Evolutionary conservation across 1,139 yeast genomes (phyloP).

Genomic region (Tardiomyces blankii): DNA sequence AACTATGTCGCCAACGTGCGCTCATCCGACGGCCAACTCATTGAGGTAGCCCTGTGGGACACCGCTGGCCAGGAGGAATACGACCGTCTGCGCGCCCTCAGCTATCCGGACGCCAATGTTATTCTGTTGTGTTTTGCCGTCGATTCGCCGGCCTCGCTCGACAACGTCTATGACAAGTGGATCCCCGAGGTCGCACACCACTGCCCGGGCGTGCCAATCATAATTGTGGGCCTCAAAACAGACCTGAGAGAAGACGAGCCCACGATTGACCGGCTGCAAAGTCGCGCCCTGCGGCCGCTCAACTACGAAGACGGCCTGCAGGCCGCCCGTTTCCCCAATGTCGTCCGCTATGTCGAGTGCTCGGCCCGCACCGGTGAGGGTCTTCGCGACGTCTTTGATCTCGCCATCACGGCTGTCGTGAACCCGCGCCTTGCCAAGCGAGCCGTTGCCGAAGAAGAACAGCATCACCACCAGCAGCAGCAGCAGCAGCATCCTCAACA

Average conservation of each 20-base stretch:
- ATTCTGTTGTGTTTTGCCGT: slow-evolving; percentile 58
- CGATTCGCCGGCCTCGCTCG: slow-evolving; percentile 54
- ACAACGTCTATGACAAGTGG: slow-evolving; percentile 54
- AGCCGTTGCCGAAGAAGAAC: no score
- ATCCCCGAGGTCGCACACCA: slow-evolving; percentile 68
- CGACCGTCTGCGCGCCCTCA: slow-evolving; percentile 50
- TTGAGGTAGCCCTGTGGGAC: slow-evolving; percentile 87
- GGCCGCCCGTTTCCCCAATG: slow-evolving; percentile 82
- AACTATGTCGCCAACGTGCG: slow-evolving; percentile 90
- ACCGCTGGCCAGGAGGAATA: slow-evolving; percentile 91
- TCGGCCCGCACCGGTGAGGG: slow-evolving; percentile 89
- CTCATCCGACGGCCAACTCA: slow-evolving; percentile 75
- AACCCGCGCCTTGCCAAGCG: neutral
- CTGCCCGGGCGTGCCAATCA: slow-evolving; percentile 71
- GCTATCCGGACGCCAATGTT: slow-evolving; percentile 59
- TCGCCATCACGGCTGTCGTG: slow-evolving; percentile 37
- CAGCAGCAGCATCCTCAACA: no score
- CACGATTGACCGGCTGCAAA: slow-evolving; percentile 43
- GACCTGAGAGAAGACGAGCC: slow-evolving; percentile 76
- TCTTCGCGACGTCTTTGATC: slow-evolving; percentile 82
- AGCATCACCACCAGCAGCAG: no score
- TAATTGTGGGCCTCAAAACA: slow-evolving; percentile 83
- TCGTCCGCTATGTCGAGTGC: slow-evolving; percentile 80
- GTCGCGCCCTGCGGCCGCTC: neutral
- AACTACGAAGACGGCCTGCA: slow-evolving; percentile 16